phyloP scores from a whole-genome alignment of 2,329 filamentous ascomycete genomes.

The Nigrograna mackinnonii region DNA sequence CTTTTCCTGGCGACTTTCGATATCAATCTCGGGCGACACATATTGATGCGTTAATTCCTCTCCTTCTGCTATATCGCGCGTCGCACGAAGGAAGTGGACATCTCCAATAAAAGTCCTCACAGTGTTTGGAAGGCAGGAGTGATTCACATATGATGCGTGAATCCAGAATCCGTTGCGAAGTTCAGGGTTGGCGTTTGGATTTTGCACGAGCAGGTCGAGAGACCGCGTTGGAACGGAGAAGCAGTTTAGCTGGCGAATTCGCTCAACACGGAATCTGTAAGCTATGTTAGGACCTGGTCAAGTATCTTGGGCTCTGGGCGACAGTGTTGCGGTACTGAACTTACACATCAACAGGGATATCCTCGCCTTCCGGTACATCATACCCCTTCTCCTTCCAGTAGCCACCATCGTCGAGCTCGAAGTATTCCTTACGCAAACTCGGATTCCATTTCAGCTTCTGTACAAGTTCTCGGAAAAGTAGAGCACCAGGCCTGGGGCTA shows the following conservation, averaged over 20 bases:
- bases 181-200: conserved; percentile 13
- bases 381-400: conserved; percentile 37
- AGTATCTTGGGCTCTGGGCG: not conserved
- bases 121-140: conserved; percentile 46
- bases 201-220: conserved; percentile 14
- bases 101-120: conserved; percentile 45
- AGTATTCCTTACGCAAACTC: conserved; percentile 32
- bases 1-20: conserved; percentile 17
- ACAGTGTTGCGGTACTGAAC: conserved; percentile 6
- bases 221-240: conserved; percentile 43
- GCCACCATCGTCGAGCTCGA: conserved; percentile 38
- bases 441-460: conserved; percentile 54
- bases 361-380: conserved; percentile 22
- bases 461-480: conserved; percentile 45
- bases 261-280: conserved; percentile 47
- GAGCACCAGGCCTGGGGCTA: conserved; percentile 41
- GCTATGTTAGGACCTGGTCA: not conserved
- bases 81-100: conserved; percentile 43
- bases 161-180: conserved; percentile 44
- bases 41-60: conserved; percentile 29
- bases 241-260: conserved; percentile 48
- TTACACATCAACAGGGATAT: conserved; percentile 45
- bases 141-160: conserved; percentile 46
- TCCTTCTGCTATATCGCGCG: conserved; percentile 27
- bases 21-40: conserved; percentile 21